Conservation (phyloP, 2,329 filamentous ascomycete genomes). For the Chaetomiaceae sp. region DNA sequence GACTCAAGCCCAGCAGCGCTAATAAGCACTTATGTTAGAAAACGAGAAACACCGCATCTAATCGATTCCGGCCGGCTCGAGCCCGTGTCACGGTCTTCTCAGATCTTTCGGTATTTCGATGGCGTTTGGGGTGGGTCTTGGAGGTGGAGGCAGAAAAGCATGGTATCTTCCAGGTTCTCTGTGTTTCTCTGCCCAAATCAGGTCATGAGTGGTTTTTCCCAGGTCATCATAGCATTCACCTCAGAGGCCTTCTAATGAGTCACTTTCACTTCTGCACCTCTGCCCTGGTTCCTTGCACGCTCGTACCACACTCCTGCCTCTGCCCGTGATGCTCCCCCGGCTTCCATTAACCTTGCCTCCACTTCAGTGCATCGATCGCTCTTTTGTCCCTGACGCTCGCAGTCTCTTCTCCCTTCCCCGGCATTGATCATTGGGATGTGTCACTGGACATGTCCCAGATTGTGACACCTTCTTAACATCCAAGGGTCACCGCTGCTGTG, state of each 20-base stretch:
- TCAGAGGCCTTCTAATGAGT: constrained; percentile 19
- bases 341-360: background rate
- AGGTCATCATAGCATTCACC: constrained; percentile 20
- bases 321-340: constrained; percentile 6
- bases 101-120: constrained; percentile 3
- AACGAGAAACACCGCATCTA: constrained; percentile 73
- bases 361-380: too few relatives aligned
- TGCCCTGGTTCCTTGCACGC: background rate
- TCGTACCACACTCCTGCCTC: background rate
- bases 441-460: too few relatives aligned
- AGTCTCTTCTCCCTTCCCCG: background rate
- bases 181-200: constrained; percentile 13
- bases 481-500: too few relatives aligned
- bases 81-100: background rate
- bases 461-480: too few relatives aligned
- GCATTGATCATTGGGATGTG: too few relatives aligned
- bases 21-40: constrained; percentile 44
- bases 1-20: constrained; percentile 8
- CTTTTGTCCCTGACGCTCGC: background rate
- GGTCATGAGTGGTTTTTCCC: constrained; percentile 17
- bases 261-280: constrained; percentile 14
- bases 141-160: constrained; percentile 16
- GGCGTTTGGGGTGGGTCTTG: constrained; percentile 18
- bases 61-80: constrained; percentile 3
- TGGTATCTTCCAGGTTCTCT: constrained; percentile 18